These are phyloP conservation scores for Serpula lacrymans DNA, from an alignment of 768 basidiomycete genomes.

Conservation along the genomic window DNA sequence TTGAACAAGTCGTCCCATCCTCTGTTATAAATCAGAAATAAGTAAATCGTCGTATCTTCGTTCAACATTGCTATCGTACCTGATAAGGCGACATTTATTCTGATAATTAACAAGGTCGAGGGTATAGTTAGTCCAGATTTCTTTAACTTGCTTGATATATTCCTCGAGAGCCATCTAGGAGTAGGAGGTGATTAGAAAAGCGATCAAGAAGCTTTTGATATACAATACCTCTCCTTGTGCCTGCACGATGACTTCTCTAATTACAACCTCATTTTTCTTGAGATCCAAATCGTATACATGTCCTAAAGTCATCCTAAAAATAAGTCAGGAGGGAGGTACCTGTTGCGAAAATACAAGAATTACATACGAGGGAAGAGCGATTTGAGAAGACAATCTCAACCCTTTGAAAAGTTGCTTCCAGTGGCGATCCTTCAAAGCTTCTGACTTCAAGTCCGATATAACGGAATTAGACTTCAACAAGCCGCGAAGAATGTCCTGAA, in stretches of 20 bases:
- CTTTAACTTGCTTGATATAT: conserved; percentile 94
- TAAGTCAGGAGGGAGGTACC: conserved; percentile 9
- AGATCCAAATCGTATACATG: conserved; percentile 96
- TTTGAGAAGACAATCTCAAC: conserved; percentile 69
- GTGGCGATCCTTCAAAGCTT: conserved; percentile 95
- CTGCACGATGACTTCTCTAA: conserved; percentile 95
- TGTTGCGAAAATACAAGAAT: background rate
- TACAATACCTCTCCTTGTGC: conserved; percentile 88
- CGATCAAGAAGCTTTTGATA: background rate
- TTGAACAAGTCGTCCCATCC: conserved; percentile 97
- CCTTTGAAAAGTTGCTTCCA: conserved; percentile 98
- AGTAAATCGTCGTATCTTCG: background rate
- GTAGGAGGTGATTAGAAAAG: conserved; percentile 17
- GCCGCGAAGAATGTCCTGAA: conserved; percentile 84
- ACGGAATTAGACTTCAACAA: conserved; percentile 87
- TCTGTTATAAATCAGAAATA: conserved; percentile 46
- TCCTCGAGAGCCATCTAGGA: conserved; percentile 91
- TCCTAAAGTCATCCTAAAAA: conserved; percentile 83
- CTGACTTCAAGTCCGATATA: conserved; percentile 93
- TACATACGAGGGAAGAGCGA: conserved; percentile 69
- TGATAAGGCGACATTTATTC: conserved; percentile 95
- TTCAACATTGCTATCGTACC: conserved; percentile 38
- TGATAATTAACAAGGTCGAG: conserved; percentile 97
- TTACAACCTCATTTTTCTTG: conserved; percentile 84
- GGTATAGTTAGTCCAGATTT: conserved; percentile 94